These are phyloP conservation scores for Hericium alpestre DNA, from an alignment of 768 basidiomycete species.

Conservation along the genomic window DNA sequence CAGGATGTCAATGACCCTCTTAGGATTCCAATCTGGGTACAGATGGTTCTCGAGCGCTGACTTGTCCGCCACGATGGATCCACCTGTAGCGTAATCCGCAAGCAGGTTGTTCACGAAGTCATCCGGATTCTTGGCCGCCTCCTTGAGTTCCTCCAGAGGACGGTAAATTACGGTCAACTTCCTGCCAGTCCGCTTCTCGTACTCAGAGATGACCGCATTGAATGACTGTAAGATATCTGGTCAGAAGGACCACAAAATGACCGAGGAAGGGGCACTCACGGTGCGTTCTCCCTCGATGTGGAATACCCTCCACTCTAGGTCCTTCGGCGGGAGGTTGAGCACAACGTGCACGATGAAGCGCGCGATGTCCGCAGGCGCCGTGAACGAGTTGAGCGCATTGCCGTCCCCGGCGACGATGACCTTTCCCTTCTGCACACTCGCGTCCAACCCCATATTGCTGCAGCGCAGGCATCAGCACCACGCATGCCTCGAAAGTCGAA, in stretches of 20 bases:
- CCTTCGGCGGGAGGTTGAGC: conserved; percentile 4
- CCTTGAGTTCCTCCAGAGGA: conserved; percentile 6
- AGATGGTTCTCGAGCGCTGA: background rate
- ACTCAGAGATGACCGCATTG: conserved; percentile 13
- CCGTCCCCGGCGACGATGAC: conserved; percentile 11
- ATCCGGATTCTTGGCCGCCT: conserved; percentile 2
- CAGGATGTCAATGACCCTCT: too few species aligned
- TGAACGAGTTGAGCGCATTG: conserved; percentile 7
- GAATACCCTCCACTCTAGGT: conserved; percentile 7
- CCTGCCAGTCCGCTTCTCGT: conserved; percentile 10
- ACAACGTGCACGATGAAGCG: conserved; percentile 14
- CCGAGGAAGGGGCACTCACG: background rate
- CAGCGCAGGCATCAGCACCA: too few species aligned
- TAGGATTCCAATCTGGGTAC: background rate
- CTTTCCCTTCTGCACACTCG: conserved; percentile 4
- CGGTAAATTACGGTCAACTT: conserved; percentile 11
- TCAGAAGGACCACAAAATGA: background rate
- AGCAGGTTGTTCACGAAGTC: background rate
- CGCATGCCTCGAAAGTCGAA: too few species aligned
- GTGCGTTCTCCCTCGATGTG: background rate
- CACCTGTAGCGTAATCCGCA: background rate
- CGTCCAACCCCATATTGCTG: conserved; percentile 6
- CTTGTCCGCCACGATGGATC: background rate
- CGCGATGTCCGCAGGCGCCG: conserved; percentile 13
- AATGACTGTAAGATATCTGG: background rate